phyloP scores from a whole-genome alignment of 2,329 filamentous ascomycete species.

The Talaromyces rugulosus region DNA sequence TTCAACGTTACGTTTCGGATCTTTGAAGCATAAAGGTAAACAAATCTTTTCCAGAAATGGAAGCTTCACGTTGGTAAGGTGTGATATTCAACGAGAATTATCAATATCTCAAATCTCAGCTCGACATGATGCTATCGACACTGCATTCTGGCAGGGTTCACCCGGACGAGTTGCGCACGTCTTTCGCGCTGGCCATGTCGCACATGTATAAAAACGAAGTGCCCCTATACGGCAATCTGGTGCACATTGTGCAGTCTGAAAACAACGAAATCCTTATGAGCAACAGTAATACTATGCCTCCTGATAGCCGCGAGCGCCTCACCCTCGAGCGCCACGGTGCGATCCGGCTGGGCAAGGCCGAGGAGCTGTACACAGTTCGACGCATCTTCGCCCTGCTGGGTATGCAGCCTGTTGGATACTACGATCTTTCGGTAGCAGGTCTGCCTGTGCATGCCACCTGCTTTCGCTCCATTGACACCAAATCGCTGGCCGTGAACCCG shows the following conservation, averaged over 20 bases:
- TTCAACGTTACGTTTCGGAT: no score
- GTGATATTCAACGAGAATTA: no score
- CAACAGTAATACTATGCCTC: no score
- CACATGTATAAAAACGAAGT: slow-evolving; percentile 34
- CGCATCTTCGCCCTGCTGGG: slow-evolving; percentile 47
- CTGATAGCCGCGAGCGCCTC: slow-evolving; percentile 17
- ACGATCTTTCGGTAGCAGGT: slow-evolving; percentile 45
- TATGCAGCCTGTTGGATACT: slow-evolving; percentile 51
- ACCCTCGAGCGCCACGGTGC: slow-evolving; percentile 44
- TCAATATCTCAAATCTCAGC: not conserved
- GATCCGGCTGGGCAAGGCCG: slow-evolving; percentile 45
- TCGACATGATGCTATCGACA: not conserved
- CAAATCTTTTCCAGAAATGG: no score
- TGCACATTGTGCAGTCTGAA: slow-evolving; percentile 27
- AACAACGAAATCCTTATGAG: slow-evolving; percentile 14
- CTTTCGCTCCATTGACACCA: slow-evolving; percentile 41
- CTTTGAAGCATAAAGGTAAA: no score
- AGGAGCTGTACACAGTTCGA: slow-evolving; percentile 41
- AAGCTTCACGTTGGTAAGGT: no score
- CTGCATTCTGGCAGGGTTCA: slow-evolving; percentile 1
- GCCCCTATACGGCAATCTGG: slow-evolving; percentile 28
- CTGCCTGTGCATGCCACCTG: slow-evolving; percentile 52
- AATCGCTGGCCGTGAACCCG: slow-evolving; percentile 39
- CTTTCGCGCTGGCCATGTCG: slow-evolving; percentile 29
- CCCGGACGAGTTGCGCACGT: slow-evolving; percentile 20